Conservation (phyloP, 371 early-diverging fungal species). For the Coemansia linderi region DNA sequence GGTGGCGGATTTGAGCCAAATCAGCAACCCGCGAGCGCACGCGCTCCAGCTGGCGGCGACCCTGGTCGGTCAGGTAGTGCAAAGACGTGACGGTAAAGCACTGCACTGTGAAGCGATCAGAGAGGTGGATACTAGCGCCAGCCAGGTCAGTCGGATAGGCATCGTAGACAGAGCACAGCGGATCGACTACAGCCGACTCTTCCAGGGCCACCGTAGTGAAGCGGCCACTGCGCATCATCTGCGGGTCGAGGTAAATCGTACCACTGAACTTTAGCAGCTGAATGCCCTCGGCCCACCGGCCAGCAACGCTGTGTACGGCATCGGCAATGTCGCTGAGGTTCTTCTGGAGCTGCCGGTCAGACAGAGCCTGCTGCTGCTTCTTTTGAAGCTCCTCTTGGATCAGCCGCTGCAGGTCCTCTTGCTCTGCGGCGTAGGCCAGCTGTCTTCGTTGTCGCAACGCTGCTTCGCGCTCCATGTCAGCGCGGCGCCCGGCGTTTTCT, state of each 20-base stretch:
- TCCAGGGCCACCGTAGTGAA: slow-evolving; percentile 50
- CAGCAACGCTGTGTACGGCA: slow-evolving; percentile 49
- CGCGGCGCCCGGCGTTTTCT: slow-evolving; percentile 62
- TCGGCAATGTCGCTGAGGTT: slow-evolving; percentile 45
- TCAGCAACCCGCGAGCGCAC: slow-evolving; percentile 27
- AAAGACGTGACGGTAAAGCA: slow-evolving; percentile 30
- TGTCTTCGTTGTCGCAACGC: slow-evolving; percentile 23
- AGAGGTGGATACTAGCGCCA: slow-evolving; percentile 37
- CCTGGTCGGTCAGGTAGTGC: slow-evolving; percentile 48
- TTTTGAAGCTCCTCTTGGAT: slow-evolving; percentile 47
- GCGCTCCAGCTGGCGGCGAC: slow-evolving; percentile 33
- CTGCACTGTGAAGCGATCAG: slow-evolving; percentile 51
- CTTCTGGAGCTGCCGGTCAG: slow-evolving; percentile 34
- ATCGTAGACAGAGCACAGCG: slow-evolving; percentile 43
- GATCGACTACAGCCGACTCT: slow-evolving; percentile 23
- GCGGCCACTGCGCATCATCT: slow-evolving; percentile 19
- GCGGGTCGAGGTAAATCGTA: slow-evolving; percentile 23
- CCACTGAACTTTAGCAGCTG: slow-evolving; percentile 40
- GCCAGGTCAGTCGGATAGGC: slow-evolving; percentile 50
- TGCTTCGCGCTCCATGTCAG: slow-evolving; percentile 65
- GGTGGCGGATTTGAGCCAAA: slow-evolving; percentile 45
- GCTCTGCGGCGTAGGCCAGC: slow-evolving; percentile 27
- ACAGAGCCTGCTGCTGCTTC: slow-evolving; percentile 46
- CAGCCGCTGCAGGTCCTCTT: slow-evolving; percentile 32
- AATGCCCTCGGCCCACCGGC: slow-evolving; percentile 48